phyloP scores from a whole-genome alignment of 2,329 filamentous ascomycete genomes.

The Cercospora citrullina region DNA sequence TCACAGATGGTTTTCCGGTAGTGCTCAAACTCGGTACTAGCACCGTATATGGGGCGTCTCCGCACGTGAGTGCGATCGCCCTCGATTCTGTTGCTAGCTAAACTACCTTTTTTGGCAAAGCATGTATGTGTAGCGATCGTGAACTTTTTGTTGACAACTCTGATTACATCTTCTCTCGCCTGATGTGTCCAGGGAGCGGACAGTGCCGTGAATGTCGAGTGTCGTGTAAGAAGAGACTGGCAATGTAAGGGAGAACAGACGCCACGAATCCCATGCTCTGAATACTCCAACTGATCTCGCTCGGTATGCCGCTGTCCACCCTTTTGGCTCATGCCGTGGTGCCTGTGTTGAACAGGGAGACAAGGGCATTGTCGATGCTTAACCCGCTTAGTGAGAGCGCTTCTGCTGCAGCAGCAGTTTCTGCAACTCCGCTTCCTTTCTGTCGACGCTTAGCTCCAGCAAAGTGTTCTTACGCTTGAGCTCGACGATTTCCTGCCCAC shows the following conservation, averaged over 20 bases:
- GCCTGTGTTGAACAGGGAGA: not conserved
- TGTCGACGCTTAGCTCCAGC: conserved; percentile 6
- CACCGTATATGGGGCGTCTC: not conserved
- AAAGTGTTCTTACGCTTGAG: conserved; percentile 12
- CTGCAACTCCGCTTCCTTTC: conserved; percentile 3
- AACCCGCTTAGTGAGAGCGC: not conserved
- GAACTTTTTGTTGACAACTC: not conserved
- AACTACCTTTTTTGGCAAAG: not conserved
- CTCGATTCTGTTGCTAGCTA: not conserved
- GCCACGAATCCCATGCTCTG: not conserved
- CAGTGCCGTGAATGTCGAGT: not conserved
- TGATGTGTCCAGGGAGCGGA: not conserved
- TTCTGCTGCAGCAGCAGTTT: not conserved
- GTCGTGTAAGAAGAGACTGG: not conserved
- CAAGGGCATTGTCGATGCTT: not conserved
- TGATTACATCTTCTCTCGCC: not conserved
- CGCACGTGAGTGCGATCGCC: not conserved
- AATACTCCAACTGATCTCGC: not conserved
- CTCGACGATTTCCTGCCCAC: not conserved
- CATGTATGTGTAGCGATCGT: not conserved
- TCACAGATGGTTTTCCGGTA: not conserved
- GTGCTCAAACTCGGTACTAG: not conserved
- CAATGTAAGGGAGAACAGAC: not conserved
- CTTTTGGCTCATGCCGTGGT: not conserved
- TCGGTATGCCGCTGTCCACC: not conserved